Base-by-base conservation (phyloP, 495 filamentous ascomycete species). In the Penicillium tannophilum region DNA sequence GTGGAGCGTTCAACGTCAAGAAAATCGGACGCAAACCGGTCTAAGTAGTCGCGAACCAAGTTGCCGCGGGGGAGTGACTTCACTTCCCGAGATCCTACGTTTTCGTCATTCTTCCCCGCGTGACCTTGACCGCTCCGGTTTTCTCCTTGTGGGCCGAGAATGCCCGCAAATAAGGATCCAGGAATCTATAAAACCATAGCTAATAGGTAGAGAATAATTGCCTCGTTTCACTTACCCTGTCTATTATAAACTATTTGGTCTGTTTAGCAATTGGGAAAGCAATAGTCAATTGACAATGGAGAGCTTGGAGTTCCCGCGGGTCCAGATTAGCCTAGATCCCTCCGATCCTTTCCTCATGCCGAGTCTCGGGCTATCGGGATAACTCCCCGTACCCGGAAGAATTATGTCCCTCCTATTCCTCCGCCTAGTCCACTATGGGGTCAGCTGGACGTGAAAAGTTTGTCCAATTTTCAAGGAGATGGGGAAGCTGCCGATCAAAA, bases 51-150 rank as follows among this genome's bases (percentile, higher is more conserved):
- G 10, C 24, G 30, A 55, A 46, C 45, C 39, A 44, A 39, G 30
- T 36, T 43, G 45, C 26, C 26, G 49, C 44, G 44, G 51, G 39
- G 51, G 26, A 55, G 49, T 65, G 62, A 64, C 58, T 58, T 64
- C 62, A 61, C 35, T 7, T 43, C 50, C 44, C 48, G 52, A 17
- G 52, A 54, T 55, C 45, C 53, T 26, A 11, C 19, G 55, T 65
- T 65, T 65, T 65, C 63, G 63, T 65, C 63, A 65, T 65, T 26
- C 44, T 60, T 58, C 59, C 59, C 63, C 63, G 63, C 62, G 62
- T 64, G 62, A 64, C 62, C 52, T 36, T 41, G 6, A n/a, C 19
- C 20, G 45, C 63, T 65, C 63, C 63, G 63, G 59, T 59, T 65
- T 65, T 59, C 54, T 33, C 59, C 63, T 62, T 47, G n/a, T 17